Evolutionary conservation across 495 filamentous ascomycete genomes (phyloP), one percentile per base, ranked within the genome.

Genomic region (Glarea lozoyensis): DNA sequence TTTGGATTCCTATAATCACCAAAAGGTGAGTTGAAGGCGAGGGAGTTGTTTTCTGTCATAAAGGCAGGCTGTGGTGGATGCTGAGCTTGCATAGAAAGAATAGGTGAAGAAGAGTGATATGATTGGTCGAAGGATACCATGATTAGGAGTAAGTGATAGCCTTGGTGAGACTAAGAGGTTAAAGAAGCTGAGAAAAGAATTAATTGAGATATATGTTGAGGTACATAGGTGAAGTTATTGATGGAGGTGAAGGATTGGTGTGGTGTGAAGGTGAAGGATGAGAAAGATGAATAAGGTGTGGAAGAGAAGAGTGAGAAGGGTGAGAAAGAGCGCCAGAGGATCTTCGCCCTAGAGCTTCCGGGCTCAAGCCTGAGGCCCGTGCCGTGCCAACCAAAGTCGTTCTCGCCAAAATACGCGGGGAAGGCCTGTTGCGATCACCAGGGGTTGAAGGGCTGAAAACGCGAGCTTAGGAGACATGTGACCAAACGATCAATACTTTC

Each of bases 31-130:
- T 29, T 29, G 7, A n/a, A 29, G 25, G 7, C n/a, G 7, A 63
- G 56, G 54, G 53, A 60, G 49, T 47, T 60, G 49, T 50, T 56
- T 60, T 58, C 57, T 60, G 55, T 69, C 21, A 42, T 46, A 38
- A 51, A 50, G 13, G 48, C 65, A 55, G 68, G 59, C 48, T 60
- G 57, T 43, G 67, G 67, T 45, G 67, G 67, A 42, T 59, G 56
- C 54, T 68, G 66, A 44, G 69, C 60, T 23, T 60, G 64, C 58
- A 74, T 67, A 54, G 64, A 62, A 39, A 72, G 64, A 51, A 74
- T 60, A 51, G 72, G 72, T 49, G 70, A 73, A 48, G 69, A 46
- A 12, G 48, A 50, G 18, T 37, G 45, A 49, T 42, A 31, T 31
- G 45, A 38, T 25, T 45, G 29, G 32, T 53, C 43, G 32, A 50